phyloP scores from a whole-genome alignment of 1,139 yeast genomes.

The Wickerhamomyces sp. region DNA sequence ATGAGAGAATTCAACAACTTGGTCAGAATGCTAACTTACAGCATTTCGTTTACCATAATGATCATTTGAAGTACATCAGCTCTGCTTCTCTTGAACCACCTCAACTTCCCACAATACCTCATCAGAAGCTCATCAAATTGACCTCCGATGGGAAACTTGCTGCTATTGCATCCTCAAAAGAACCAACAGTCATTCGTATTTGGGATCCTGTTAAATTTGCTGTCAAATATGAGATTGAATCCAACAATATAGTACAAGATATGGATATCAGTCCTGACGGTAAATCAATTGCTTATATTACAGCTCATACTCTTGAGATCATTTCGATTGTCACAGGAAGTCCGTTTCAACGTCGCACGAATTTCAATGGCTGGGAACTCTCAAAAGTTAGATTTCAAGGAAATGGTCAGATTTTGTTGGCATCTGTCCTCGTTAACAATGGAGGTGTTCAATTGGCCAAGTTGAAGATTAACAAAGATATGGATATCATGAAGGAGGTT shows the following conservation, averaged over 20 bases:
- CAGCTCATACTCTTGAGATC: constrained; percentile 27
- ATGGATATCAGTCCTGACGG: constrained; percentile 47
- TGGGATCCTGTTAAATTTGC: constrained; percentile 56
- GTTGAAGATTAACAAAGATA: constrained; percentile 14
- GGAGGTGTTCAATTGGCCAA: constrained; percentile 35
- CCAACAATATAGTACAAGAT: constrained; percentile 49
- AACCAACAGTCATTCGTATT: constrained; percentile 57
- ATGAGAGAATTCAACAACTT: constrained; percentile 42
- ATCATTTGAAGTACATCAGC: constrained; percentile 50
- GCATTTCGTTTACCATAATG: constrained; percentile 45
- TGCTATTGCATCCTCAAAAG: constrained; percentile 56
- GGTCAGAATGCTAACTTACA: constrained; percentile 71
- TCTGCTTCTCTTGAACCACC: constrained; percentile 41
- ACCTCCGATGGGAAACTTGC: constrained; percentile 56
- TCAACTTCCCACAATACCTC: constrained; percentile 6
- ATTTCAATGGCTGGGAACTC: constrained; percentile 30
- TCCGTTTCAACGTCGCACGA: constrained; percentile 21
- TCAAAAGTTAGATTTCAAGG: constrained; percentile 60
- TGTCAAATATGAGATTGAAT: constrained; percentile 48
- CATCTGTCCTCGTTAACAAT: constrained; percentile 42
- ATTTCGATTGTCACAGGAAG: constrained; percentile 34
- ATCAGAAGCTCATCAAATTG: constrained; percentile 52
- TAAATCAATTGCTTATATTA: constrained; percentile 53
- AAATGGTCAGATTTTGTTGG: constrained; percentile 31
- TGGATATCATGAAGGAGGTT: constrained; percentile 31